Evolutionary conservation across 208 protist genomes (phyloP).

Genomic region (Trichomonas gallinae): DNA sequence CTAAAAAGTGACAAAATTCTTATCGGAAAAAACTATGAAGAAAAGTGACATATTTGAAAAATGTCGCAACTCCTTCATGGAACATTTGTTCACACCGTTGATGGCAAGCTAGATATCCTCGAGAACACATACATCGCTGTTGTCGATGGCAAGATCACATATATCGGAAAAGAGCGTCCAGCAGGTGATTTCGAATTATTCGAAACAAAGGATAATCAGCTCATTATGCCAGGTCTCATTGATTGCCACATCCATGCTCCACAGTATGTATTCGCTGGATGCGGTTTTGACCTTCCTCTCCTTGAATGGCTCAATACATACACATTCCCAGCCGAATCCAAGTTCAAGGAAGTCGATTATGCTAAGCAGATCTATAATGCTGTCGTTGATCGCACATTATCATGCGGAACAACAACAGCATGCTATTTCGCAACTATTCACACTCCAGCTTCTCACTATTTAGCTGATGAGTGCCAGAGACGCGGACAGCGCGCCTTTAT

Average conservation of each 20-base stretch:
- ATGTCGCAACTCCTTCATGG: not conserved
- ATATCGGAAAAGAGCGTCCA: not conserved
- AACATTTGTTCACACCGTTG: not conserved
- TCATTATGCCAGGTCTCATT: conserved; percentile 64
- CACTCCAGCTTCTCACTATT: conserved; percentile 52
- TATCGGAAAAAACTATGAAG: too few relatives aligned
- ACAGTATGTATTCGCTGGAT: conserved; percentile 61
- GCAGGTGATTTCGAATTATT: not conserved
- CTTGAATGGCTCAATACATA: conserved; percentile 68
- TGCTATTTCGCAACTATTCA: conserved; percentile 71
- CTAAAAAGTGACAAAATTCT: too few relatives aligned
- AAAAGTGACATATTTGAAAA: too few relatives aligned
- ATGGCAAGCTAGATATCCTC: not conserved
- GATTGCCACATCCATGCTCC: conserved; percentile 70
- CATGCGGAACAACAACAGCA: conserved; percentile 67
- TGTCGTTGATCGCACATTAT: conserved; percentile 37
- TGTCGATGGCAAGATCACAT: not conserved
- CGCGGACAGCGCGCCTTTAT: conserved; percentile 62
- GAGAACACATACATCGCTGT: not conserved
- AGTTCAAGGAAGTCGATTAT: conserved; percentile 57
- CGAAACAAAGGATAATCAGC: not conserved
- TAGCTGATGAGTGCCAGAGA: conserved; percentile 45
- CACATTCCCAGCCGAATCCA: conserved; percentile 68
- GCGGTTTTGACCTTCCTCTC: conserved; percentile 59
- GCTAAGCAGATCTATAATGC: conserved; percentile 33